Percentiles rank a stretch among this genome's conserved stretches.
Evolutionary conservation across 805 yeast genomes (phyloP).

Genomic region (Saccharomycopsis synnaedendra): DNA sequence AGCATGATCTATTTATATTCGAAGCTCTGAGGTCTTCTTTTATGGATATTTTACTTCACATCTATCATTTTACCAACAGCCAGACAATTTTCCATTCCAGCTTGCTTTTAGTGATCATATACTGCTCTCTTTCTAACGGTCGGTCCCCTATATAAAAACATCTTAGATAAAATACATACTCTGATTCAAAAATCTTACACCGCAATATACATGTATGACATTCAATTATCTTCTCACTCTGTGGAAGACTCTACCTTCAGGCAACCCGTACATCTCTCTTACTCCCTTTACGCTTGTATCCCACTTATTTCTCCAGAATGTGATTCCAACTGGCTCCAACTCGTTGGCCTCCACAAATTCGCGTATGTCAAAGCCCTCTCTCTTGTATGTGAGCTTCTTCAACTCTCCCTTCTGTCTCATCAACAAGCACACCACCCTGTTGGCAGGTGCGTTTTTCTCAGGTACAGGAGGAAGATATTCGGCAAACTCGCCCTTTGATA

Average conservation of each 20-base stretch:
- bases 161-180: too few species aligned
- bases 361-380: conserved; percentile 63
- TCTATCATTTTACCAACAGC: too few species aligned
- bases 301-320: conserved; percentile 78
- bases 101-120: too few species aligned
- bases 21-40: too few species aligned
- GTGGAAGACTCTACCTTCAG: conserved; percentile 64
- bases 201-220: too few species aligned
- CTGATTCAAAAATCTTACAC: too few species aligned
- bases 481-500: conserved; percentile 28
- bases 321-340: conserved; percentile 81
- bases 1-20: too few species aligned
- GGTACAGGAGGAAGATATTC: conserved; percentile 77
- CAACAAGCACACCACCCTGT: conserved; percentile 84
- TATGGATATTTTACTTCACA: too few species aligned
- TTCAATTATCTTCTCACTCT: conserved; percentile 31
- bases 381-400: conserved; percentile 18
- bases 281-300: conserved; percentile 63
- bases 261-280: conserved; percentile 63
- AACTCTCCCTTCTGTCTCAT: conserved; percentile 49
- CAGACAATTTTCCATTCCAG: too few species aligned
- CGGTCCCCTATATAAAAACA: too few species aligned
- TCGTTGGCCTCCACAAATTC: conserved; percentile 42
- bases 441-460: conserved; percentile 75
- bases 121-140: too few species aligned